phyloP scores from a whole-genome alignment of 345 rosid genomes.

The Rhodomyrtus tomentosa region DNA sequence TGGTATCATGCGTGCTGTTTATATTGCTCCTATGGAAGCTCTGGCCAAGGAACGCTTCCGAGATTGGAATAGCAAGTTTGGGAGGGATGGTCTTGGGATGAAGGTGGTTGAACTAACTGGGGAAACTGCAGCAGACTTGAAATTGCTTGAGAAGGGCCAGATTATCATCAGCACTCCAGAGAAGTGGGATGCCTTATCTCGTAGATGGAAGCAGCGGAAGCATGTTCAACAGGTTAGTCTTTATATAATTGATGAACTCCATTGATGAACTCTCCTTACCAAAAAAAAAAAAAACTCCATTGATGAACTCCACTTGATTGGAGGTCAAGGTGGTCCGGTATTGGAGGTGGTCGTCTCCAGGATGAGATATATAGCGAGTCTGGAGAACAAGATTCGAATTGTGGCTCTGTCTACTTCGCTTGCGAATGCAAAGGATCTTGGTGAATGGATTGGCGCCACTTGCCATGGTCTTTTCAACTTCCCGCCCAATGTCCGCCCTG shows the following conservation, averaged over 20 bases:
- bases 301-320: conserved; percentile 93
- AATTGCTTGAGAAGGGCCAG: conserved; percentile 80
- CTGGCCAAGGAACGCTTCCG: conserved; percentile 72
- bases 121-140: conserved; percentile 69
- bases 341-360: conserved; percentile 85
- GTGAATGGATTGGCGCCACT: conserved; percentile 94
- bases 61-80: conserved; percentile 78
- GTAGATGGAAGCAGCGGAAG: conserved; percentile 89
- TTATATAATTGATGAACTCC: conserved; percentile 87
- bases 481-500: conserved; percentile 88
- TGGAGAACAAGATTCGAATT: conserved; percentile 77
- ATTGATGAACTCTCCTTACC: too few species aligned
- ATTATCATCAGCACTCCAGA: conserved; percentile 83
- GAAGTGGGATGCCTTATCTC: conserved; percentile 97
- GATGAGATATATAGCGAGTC: conserved; percentile 87
- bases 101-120: conserved; percentile 72
- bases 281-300: too few species aligned
- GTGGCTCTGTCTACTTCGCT: conserved; percentile 94
- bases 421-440: conserved; percentile 92
- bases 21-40: conserved; percentile 86
- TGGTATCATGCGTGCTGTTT: conserved; percentile 55
- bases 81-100: conserved; percentile 62
- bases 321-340: conserved; percentile 85
- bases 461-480: conserved; percentile 90
- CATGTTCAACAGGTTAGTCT: conserved; percentile 84